A percentile compares a stretch with the other conserved stretches of the same genome.
phyloP scores from a whole-genome alignment of 441 rosid genomes.

The Daphne laureola region DNA sequence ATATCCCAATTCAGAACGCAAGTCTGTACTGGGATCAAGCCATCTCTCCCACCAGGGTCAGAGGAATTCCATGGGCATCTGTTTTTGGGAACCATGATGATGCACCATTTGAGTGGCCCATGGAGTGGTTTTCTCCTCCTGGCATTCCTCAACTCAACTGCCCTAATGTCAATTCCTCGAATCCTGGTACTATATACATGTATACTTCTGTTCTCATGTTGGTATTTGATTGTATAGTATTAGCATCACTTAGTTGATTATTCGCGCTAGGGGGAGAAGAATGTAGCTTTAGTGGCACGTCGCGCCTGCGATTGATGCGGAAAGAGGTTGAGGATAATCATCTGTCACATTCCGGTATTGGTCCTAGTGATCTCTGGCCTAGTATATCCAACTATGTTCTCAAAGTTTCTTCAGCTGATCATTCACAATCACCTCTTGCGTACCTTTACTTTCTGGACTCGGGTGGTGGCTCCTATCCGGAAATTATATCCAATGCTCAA shows the following conservation, averaged over 20 bases:
- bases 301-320: conserved; percentile 46
- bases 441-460: conserved; percentile 81
- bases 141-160: conserved; percentile 63
- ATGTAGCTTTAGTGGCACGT: conserved; percentile 54
- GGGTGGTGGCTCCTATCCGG: conserved; percentile 86
- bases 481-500: conserved; percentile 64
- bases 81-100: conserved; percentile 89
- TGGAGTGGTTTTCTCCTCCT: conserved; percentile 66
- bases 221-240: not conserved
- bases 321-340: conserved; percentile 35
- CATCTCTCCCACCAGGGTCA: conserved; percentile 52
- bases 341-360: conserved; percentile 41
- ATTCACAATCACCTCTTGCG: conserved; percentile 26
- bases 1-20: conserved; percentile 56
- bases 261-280: conserved; percentile 21
- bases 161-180: conserved; percentile 27
- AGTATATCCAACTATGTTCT: conserved; percentile 71
- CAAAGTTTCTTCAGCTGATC: conserved; percentile 29
- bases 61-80: conserved; percentile 66
- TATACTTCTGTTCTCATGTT: not conserved
- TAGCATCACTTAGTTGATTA: conserved; percentile 6
- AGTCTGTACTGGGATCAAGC: conserved; percentile 79
- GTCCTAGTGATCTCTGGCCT: conserved; percentile 73
- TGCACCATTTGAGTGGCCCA: conserved; percentile 68
- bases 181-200: conserved; percentile 20